These are phyloP conservation scores for Hypoxylon rickii DNA, from an alignment of 495 filamentous ascomycete genomes.

Conservation along the genomic window DNA sequence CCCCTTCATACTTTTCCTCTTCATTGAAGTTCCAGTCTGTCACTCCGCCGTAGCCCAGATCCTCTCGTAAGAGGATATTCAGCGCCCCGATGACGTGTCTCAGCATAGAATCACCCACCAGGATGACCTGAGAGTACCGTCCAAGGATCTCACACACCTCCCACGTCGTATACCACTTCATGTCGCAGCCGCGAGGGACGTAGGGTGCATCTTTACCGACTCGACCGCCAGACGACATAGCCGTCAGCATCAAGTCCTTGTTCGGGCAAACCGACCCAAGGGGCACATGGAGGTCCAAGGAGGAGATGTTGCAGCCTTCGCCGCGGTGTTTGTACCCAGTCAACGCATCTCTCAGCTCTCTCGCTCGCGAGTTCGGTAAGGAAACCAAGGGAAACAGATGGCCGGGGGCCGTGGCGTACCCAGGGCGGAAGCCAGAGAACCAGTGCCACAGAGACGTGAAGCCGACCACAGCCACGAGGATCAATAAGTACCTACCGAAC, in stretches of 20 bases:
- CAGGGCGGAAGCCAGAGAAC: no score
- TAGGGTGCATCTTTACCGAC: constrained; percentile 56
- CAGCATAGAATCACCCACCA: constrained; percentile 59
- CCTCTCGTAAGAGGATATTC: constrained; percentile 55
- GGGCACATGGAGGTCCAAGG: constrained; percentile 53
- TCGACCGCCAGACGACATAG: constrained; percentile 57
- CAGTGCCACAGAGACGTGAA: no score
- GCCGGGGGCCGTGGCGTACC: no score
- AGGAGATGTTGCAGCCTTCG: constrained; percentile 52
- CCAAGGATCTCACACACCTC: constrained; percentile 55
- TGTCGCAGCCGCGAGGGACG: constrained; percentile 54
- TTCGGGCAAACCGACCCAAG: constrained; percentile 49
- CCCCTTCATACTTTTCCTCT: constrained; percentile 48
- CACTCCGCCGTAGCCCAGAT: constrained; percentile 58
- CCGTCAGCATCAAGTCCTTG: constrained; percentile 48
- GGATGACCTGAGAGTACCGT: constrained; percentile 54
- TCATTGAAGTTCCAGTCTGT: constrained; percentile 58
- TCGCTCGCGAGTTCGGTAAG: constrained; percentile 12
- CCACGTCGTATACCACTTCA: constrained; percentile 57
- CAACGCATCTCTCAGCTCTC: constrained; percentile 26
- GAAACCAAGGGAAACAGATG: no score
- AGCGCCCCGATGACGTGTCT: constrained; percentile 57
- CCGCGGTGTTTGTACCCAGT: constrained; percentile 33
- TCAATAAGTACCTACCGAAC: no score
- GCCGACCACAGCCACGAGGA: no score